Percentiles rank a stretch among this genome's conserved stretches.
Evolutionary conservation across 495 filamentous ascomycete species (phyloP).

Genomic region (Chaetomidium leptoderma): DNA sequence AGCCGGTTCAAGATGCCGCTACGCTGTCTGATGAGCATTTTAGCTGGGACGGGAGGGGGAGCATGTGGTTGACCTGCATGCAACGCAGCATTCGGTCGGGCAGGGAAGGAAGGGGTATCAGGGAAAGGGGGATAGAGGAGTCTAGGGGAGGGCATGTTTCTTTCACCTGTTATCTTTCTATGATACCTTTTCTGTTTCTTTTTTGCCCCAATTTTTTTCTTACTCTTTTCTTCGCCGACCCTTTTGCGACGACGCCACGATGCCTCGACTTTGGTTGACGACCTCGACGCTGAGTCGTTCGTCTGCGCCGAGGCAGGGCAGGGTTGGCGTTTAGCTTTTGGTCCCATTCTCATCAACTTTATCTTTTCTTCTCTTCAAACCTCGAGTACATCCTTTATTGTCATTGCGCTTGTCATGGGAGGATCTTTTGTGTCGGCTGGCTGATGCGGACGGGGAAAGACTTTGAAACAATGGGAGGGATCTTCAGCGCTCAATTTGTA

Average conservation of each 20-base stretch:
- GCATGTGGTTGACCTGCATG: not conserved
- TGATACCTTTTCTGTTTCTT: slow-evolving; percentile 17
- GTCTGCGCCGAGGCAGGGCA: too few relatives aligned
- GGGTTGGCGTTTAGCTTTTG: too few relatives aligned
- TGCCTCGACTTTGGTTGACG: not conserved
- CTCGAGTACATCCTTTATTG: not conserved
- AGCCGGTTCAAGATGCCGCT: not conserved
- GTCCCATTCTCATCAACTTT: not conserved
- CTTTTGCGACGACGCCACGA: not conserved
- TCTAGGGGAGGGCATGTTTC: slow-evolving; percentile 21
- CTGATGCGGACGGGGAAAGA: not conserved
- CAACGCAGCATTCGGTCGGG: slow-evolving; percentile 1
- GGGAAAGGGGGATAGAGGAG: slow-evolving; percentile 30
- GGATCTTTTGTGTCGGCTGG: not conserved
- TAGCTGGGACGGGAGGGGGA: not conserved
- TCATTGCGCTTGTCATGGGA: not conserved
- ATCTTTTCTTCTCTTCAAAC: not conserved
- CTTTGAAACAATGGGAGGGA: not conserved
- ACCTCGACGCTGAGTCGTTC: not conserved
- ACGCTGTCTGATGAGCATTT: too few relatives aligned
- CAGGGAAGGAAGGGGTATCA: slow-evolving; percentile 5
- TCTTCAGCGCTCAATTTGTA: not conserved
- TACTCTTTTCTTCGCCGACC: not conserved
- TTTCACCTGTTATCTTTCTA: slow-evolving; percentile 9
- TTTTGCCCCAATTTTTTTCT: slow-evolving; percentile 19